Conservation (phyloP, 768 basidiomycete genomes). For the Tulasnella sp. region DNA sequence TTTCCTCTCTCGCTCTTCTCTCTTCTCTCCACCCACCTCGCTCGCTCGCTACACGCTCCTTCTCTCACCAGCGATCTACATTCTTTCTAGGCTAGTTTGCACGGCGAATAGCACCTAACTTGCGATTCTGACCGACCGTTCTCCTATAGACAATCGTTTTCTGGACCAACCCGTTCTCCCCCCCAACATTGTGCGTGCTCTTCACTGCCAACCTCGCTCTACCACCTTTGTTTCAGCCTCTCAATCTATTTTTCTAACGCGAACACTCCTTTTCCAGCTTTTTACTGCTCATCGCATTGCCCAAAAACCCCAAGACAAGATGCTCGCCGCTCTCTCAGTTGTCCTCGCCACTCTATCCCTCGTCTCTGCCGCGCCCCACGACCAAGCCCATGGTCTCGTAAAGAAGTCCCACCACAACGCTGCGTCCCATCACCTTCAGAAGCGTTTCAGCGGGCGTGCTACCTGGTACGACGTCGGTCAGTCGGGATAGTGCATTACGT, state of each 20-base stretch:
- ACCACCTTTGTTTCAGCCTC: background rate
- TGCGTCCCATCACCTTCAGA: background rate
- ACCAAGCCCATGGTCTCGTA: background rate
- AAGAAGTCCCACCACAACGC: background rate
- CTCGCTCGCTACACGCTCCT: slow-evolving; percentile 2
- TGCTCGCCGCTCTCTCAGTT: slow-evolving; percentile 2
- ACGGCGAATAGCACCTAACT: background rate
- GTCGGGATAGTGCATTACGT: background rate
- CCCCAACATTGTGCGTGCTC: background rate
- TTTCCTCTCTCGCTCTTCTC: background rate
- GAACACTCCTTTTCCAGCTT: background rate
- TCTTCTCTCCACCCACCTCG: background rate
- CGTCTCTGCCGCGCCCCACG: background rate
- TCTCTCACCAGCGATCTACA: background rate
- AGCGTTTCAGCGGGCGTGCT: slow-evolving; percentile 21
- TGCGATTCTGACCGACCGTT: background rate
- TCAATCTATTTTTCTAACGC: background rate
- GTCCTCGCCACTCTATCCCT: background rate
- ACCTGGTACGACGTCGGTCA: slow-evolving; percentile 28
- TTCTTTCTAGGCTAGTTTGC: background rate
- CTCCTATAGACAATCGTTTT: slow-evolving; percentile 17
- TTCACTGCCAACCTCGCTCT: background rate
- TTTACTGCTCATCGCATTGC: background rate
- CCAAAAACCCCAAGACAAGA: background rate
- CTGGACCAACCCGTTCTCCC: slow-evolving; percentile 9